Evolutionary conservation across 2,329 filamentous ascomycete species (phyloP), one percentile per base, ranked within the genome.

Genomic region (Colletotrichum acutatum): DNA sequence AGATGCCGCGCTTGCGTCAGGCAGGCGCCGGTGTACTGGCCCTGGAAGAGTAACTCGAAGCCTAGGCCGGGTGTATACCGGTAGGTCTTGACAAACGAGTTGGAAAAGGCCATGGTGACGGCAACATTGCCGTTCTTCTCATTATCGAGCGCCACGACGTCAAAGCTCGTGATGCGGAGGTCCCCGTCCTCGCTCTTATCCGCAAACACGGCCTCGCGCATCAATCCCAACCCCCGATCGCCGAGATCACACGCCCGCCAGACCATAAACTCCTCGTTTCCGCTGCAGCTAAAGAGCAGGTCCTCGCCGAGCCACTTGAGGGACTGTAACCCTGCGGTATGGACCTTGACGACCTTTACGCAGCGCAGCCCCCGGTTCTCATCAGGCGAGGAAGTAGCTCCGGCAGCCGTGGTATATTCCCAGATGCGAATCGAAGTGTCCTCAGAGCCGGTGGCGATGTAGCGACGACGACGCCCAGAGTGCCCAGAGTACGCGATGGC

Each of bases 201-300:
- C 64, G 87, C 81, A 54, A 88, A 89, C 1, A 84, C 82, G 2
- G 86, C 89, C 80, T 91, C 90, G 72, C 89, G 88, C 14, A 89
- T 81, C 2, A 92, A 85, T 0, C 88, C 90, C 2, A 91, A 81
- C 4, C 87, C 86, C 14, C 79, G 82, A 1, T 86, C 84, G 30
- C 90, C 86, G 7, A 93, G 80, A 12, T 66, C 66, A 59, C 85
- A 85, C 42, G 96, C 81, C 53, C 90, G 88, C 96, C 97, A 99
- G 12, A 95, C 88, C 77, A 92, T 96, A 75, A 98, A 93, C 81
- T 99, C 96, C 80, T 98, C 96, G 74, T 91, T 92, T 0, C 95
- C 97, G 6, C 90, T 95, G 77, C 94, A 95, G 75, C 94, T 98
- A 80, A 98, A 93, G 2, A 99, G 88, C 76, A 92, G 93, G 1